Base-by-base conservation (phyloP, 164 flowering plant genomes). In the Vitis riparia region DNA sequence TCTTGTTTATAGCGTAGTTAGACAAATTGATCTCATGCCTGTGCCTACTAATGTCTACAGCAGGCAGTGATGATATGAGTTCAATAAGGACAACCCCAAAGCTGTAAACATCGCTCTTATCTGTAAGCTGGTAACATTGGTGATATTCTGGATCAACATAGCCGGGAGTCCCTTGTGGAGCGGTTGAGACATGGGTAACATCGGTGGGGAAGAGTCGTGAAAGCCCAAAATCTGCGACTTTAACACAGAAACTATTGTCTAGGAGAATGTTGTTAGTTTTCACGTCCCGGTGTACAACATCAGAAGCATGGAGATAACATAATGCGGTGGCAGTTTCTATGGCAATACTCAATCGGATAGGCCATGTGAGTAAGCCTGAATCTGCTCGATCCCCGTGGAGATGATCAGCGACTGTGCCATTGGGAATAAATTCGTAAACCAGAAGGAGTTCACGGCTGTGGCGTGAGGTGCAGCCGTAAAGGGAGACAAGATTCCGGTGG, bases 81-180 rank as follows among this genome's bases (percentile, higher is more conserved):
- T 88, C 89, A 49, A 84, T 51, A 5, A 87, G 76, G 5, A 87
- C 88, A 8, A 87, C 91, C 12, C 91, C 91, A 66, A 88, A 88
- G 74, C 91, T 88, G 44, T 86, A 88, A 5, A 86, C 88, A 72
- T 88, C 91, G 57, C 91, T 88, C 80, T 84, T 88, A 27, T 75
- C 78, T 1, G 91, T 86, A 6, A 88, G 87, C 70, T 86, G 85
- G 68, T 88, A 86, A 60, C 85, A 83, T 13, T 81, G 83, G 63
- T 84, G 78, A 70, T 88, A 88, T 55, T 88, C 87, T 0, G 91
- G 91, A 63, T 88, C 91, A 15, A 88, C 82, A 59, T 92, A 92
- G 12, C 97, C 97, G 0, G 94, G 95, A 15, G 92, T 88, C 51
- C 97, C 97, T 58, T 88, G 95, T 11, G 95, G 97, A 29, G 89